phyloP scores from a whole-genome alignment of 306 rosid genomes.

The Sindora glabra region DNA sequence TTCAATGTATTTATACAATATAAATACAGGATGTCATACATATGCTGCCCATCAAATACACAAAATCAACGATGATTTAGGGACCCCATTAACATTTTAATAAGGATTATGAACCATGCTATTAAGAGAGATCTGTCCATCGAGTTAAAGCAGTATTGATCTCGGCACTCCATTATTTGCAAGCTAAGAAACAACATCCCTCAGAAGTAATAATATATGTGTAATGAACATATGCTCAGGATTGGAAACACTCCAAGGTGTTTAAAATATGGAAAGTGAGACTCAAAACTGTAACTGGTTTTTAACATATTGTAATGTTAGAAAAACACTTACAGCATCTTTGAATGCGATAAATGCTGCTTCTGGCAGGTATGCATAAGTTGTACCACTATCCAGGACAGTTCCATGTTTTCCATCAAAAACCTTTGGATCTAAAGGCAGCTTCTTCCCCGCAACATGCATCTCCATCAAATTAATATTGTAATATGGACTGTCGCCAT shows the following conservation, averaged over 20 bases:
- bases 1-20: background rate
- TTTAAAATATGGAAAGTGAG: background rate
- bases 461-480: slow-evolving; percentile 90
- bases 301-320: background rate
- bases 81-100: too few species aligned
- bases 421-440: slow-evolving; percentile 52
- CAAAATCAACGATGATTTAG: too few species aligned
- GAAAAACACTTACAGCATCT: slow-evolving; percentile 63
- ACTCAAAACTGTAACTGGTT: background rate
- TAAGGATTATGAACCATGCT: too few species aligned
- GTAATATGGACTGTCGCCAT: slow-evolving; percentile 98
- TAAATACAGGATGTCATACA: too few species aligned
- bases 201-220: too few species aligned
- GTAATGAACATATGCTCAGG: too few species aligned
- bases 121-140: too few species aligned
- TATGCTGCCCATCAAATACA: too few species aligned
- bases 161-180: background rate
- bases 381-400: slow-evolving; percentile 93
- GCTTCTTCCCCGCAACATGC: slow-evolving; percentile 75
- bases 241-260: too few species aligned
- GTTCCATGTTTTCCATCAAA: slow-evolving; percentile 84
- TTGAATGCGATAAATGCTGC: slow-evolving; percentile 68
- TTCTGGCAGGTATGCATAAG: slow-evolving; percentile 87
- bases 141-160: background rate
- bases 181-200: slow-evolving; percentile 8